A percentile compares a stretch with the other conserved stretches of the same genome.
Evolutionary conservation across 768 basidiomycete species (phyloP).

Genomic region (Boletus sensibilis): DNA sequence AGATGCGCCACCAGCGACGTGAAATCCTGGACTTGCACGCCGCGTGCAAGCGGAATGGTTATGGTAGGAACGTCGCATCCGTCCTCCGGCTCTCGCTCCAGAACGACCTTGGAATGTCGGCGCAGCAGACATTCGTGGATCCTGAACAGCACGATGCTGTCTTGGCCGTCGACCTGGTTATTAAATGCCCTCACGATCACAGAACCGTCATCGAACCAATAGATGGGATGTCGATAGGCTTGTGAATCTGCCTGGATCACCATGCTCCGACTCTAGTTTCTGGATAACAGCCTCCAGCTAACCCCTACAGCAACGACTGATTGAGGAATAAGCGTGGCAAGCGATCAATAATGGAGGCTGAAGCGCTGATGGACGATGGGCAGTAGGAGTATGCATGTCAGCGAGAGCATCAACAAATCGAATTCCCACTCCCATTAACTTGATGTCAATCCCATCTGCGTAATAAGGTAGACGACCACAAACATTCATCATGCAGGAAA

Average conservation of each 20-base stretch:
- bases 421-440: not conserved
- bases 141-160: constrained; percentile 43
- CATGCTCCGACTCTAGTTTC: not conserved
- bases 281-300: constrained; percentile 4
- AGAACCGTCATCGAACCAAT: constrained; percentile 70
- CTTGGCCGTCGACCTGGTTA: constrained; percentile 12
- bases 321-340: constrained; percentile 7
- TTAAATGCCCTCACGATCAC: constrained; percentile 46
- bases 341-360: constrained; percentile 1
- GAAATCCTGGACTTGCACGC: constrained; percentile 47
- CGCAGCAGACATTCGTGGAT: constrained; percentile 53
- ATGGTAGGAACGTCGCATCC: constrained; percentile 16
- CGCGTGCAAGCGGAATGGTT: constrained; percentile 38
- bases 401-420: not conserved
- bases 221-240: constrained; percentile 42
- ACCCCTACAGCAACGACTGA: constrained; percentile 6
- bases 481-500: not conserved
- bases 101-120: constrained; percentile 43
- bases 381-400: not conserved
- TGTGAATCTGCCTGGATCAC: not conserved
- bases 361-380: not conserved
- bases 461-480: not conserved
- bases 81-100: constrained; percentile 4
- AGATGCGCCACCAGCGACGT: constrained; percentile 59
- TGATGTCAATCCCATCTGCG: not conserved